Evolutionary conservation across 2,329 filamentous ascomycete species (phyloP).

Genomic region (Diplodia mutila): DNA sequence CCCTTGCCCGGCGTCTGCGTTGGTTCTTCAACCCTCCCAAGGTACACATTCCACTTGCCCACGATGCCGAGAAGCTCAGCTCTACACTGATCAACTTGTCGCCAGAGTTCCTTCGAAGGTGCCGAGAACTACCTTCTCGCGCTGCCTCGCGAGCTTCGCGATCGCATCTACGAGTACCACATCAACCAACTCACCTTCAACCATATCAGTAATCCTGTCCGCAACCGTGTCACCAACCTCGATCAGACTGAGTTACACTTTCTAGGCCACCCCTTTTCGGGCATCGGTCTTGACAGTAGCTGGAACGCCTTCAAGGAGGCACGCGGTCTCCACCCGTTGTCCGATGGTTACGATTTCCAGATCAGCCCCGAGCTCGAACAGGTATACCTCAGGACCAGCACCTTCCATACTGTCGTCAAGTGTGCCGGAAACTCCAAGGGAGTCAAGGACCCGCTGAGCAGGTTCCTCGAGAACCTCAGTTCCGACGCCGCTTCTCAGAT

Average conservation of each 20-base stretch:
- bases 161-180: not conserved
- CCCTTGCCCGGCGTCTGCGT: not conserved
- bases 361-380: not conserved
- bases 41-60: not conserved
- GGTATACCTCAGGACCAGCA: not conserved
- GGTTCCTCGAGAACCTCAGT: not conserved
- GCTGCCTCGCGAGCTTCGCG: slow-evolving; percentile 1
- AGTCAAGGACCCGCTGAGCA: not conserved
- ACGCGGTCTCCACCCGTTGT: not conserved
- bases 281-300: not conserved
- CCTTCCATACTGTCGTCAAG: not conserved
- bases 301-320: not conserved
- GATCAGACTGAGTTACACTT: not conserved
- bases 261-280: not conserved
- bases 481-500: not conserved
- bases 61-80: not conserved
- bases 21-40: not conserved
- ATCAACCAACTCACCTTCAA: not conserved
- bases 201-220: not conserved
- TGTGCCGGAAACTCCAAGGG: not conserved
- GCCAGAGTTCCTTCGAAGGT: not conserved
- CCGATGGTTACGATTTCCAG: not conserved
- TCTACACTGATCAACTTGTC: not conserved
- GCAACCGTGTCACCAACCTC: not conserved
- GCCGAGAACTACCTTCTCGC: not conserved